phyloP scores from a whole-genome alignment of 2,329 filamentous ascomycete genomes.

The Davidsoniella neocaledoniae region DNA sequence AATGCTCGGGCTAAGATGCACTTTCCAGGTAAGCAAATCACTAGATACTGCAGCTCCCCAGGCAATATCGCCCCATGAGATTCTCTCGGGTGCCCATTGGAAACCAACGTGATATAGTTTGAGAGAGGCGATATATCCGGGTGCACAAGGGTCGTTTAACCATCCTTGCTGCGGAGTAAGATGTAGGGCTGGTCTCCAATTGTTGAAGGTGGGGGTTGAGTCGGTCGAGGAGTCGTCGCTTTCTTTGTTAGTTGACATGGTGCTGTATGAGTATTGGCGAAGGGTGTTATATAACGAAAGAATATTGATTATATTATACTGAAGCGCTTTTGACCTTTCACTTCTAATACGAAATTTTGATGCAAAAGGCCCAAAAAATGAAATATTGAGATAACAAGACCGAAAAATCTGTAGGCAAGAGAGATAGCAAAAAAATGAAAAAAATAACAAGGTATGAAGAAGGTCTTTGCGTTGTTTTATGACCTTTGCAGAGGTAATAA shows the following conservation, averaged over 20 bases:
- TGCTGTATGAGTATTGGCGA: too few species aligned
- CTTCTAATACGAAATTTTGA: too few species aligned
- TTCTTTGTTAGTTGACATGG: background rate
- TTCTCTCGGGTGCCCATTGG: background rate
- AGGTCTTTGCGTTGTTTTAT: too few species aligned
- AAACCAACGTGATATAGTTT: background rate
- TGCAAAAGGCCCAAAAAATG: too few species aligned
- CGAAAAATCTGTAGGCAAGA: too few species aligned
- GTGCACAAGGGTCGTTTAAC: constrained; percentile 4
- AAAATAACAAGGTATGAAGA: too few species aligned
- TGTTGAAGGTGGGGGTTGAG: constrained; percentile 19
- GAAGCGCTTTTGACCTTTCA: too few species aligned
- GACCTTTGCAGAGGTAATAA: too few species aligned
- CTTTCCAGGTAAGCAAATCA: background rate
- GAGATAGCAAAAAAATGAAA: too few species aligned
- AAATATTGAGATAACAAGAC: too few species aligned
- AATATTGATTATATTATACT: too few species aligned
- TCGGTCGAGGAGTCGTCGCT: background rate
- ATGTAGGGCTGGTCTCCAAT: constrained; percentile 21
- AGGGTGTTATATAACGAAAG: too few species aligned
- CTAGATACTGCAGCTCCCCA: background rate
- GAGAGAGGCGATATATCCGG: background rate
- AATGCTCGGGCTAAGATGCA: background rate
- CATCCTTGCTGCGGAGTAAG: constrained; percentile 17
- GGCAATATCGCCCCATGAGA: background rate